Percentiles rank a stretch among this genome's conserved stretches.
Evolutionary conservation across 2,329 filamentous ascomycete species (phyloP).

Genomic region (Xylariaceae sp.): DNA sequence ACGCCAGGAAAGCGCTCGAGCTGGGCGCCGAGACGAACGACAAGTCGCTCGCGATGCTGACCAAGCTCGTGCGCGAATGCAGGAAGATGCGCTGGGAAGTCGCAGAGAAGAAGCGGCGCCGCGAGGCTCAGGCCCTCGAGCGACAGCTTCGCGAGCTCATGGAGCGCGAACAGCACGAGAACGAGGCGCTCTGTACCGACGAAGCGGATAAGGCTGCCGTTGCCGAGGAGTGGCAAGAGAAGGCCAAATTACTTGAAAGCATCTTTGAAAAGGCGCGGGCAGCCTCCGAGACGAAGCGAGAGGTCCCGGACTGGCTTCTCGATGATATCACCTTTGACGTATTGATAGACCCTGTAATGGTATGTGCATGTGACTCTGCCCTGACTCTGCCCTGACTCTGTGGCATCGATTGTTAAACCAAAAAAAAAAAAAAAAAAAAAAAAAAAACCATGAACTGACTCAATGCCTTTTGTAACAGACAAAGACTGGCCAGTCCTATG

Average conservation of each 20-base stretch:
- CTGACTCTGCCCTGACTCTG: neutral
- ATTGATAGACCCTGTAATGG: conserved; percentile 64
- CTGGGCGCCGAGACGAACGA: conserved; percentile 59
- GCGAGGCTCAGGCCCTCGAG: conserved; percentile 54
- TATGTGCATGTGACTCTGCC: conserved; percentile 30
- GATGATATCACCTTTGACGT: conserved; percentile 71
- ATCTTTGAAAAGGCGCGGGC: conserved; percentile 49
- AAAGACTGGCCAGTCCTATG: conserved; percentile 84
- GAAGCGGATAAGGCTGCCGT: conserved; percentile 43
- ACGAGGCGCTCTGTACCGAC: conserved; percentile 24
- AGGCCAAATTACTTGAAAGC: conserved; percentile 39
- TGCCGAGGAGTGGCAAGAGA: conserved; percentile 41
- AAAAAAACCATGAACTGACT: neutral
- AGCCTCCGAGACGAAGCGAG: conserved; percentile 42
- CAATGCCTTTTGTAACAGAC: conserved; percentile 43
- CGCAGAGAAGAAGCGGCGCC: conserved; percentile 56
- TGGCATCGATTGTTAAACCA: too few species aligned
- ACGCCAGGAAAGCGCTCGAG: conserved; percentile 67
- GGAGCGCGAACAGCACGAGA: conserved; percentile 40
- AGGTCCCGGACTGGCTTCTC: conserved; percentile 70
- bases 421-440: too few species aligned
- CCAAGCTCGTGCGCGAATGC: conserved; percentile 66
- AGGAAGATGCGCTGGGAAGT: conserved; percentile 85
- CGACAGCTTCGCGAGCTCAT: conserved; percentile 52
- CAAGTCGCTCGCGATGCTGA: conserved; percentile 64